phyloP scores from a whole-genome alignment of 1,284 basidiomycete genomes.

The Apiotrichum porosum region DNA sequence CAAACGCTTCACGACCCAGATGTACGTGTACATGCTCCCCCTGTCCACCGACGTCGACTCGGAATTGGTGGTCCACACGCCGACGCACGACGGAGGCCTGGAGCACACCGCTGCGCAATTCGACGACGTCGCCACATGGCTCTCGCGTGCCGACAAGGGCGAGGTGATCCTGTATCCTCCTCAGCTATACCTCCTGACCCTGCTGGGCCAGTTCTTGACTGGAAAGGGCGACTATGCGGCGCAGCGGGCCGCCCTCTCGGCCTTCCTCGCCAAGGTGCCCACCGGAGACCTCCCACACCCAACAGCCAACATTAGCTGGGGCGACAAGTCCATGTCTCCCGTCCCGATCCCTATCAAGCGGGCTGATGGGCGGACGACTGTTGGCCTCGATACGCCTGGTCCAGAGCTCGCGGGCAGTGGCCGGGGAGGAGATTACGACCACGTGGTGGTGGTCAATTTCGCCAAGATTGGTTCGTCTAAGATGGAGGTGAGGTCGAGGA shows the following conservation, averaged over 20 bases:
- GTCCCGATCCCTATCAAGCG: not conserved
- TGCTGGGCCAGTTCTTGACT: constrained; percentile 5
- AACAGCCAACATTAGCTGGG: constrained; percentile 6
- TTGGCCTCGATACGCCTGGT: not conserved
- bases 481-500: constrained; percentile 5
- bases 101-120: constrained; percentile 16
- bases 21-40: constrained; percentile 21
- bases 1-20: constrained; percentile 18
- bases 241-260: constrained; percentile 1
- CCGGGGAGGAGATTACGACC: not conserved
- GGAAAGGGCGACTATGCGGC: constrained; percentile 5
- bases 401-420: not conserved
- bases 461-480: not conserved
- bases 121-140: constrained; percentile 9
- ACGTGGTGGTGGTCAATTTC: not conserved
- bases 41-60: constrained; percentile 1
- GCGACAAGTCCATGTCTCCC: constrained; percentile 14
- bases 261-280: constrained; percentile 6
- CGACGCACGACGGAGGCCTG: constrained; percentile 16
- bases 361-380: not conserved
- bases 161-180: constrained; percentile 17
- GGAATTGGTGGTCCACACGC: constrained; percentile 1
- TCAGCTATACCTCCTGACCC: constrained; percentile 14
- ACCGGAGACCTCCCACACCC: not conserved
- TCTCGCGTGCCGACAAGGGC: not conserved